These are phyloP conservation scores for Hyaloperonospora brassicae DNA, from an alignment of 352 stramenopile species.

Conservation along the genomic window DNA sequence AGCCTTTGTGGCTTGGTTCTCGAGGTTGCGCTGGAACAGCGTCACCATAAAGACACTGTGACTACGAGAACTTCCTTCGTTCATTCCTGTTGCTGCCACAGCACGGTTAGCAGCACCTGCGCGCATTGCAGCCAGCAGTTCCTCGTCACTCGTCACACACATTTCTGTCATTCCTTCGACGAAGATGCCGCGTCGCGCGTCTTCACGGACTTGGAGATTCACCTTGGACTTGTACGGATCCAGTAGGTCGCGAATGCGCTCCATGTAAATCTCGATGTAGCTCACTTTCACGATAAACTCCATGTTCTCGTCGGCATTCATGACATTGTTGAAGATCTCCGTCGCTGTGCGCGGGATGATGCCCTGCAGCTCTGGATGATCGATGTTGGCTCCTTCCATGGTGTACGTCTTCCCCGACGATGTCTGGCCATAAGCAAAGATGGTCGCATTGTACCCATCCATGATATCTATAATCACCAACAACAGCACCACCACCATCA, in stretches of 20 bases:
- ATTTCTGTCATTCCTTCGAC: conserved; percentile 90
- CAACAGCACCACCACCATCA: conserved; percentile 6
- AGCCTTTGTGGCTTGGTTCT: conserved; percentile 80
- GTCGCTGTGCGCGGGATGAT: conserved; percentile 86
- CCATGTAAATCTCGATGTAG: conserved; percentile 97
- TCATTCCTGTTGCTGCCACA: conserved; percentile 90
- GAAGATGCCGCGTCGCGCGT: conserved; percentile 86
- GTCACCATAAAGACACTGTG: conserved; percentile 92
- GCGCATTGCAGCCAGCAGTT: conserved; percentile 82
- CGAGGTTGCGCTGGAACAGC: conserved; percentile 79
- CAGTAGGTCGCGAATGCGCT: conserved; percentile 89
- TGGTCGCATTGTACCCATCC: conserved; percentile 89
- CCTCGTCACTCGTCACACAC: conserved; percentile 87
- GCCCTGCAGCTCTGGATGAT: conserved; percentile 75
- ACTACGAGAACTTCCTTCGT: conserved; percentile 85
- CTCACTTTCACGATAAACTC: conserved; percentile 90
- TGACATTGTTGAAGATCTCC: conserved; percentile 84
- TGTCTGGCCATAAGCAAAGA: conserved; percentile 91
- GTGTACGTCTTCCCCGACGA: conserved; percentile 55
- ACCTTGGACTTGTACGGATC: conserved; percentile 87
- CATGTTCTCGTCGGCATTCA: conserved; percentile 84
- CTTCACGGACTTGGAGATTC: conserved; percentile 87
- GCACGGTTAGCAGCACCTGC: conserved; percentile 75
- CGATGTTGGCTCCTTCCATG: conserved; percentile 53
- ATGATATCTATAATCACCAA: conserved; percentile 65